phyloP scores from a whole-genome alignment of 179 eudicot species.

The Sideroxylon spinosum region DNA sequence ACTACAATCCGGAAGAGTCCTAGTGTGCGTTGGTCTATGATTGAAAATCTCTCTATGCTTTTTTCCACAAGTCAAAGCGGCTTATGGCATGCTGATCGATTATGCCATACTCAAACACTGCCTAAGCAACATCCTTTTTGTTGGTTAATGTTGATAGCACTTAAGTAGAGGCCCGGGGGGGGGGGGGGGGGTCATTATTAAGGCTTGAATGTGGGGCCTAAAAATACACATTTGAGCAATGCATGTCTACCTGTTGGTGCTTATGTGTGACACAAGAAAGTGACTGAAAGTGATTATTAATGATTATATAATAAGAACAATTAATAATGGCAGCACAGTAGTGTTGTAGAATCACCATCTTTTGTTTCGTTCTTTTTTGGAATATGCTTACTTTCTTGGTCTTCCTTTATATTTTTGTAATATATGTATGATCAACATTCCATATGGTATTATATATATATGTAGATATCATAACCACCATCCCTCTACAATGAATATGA shows the following conservation, averaged over 20 bases:
- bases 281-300: constrained; percentile 26
- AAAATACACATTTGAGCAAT: constrained; percentile 35
- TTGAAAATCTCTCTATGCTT: too few species aligned
- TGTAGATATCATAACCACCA: too few species aligned
- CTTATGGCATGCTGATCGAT: too few species aligned
- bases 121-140: not conserved
- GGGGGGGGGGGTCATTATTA: constrained; percentile 22
- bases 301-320: constrained; percentile 17
- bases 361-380: constrained; percentile 32
- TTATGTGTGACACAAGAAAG: constrained; percentile 44
- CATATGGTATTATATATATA: too few species aligned
- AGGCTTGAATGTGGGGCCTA: constrained; percentile 28
- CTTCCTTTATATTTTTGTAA: not conserved
- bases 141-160: not conserved
- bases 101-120: not conserved
- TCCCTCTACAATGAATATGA: too few species aligned
- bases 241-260: constrained; percentile 43
- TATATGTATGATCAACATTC: not conserved
- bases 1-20: too few species aligned
- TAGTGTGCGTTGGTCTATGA: too few species aligned
- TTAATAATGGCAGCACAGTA: constrained; percentile 18
- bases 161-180: constrained; percentile 8
- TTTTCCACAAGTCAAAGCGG: not conserved
- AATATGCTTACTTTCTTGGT: constrained; percentile 20
- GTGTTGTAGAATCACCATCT: constrained; percentile 60